These are phyloP conservation scores for Dipodascus geniculatus DNA, from an alignment of 805 yeast genomes.

Conservation along the genomic window DNA sequence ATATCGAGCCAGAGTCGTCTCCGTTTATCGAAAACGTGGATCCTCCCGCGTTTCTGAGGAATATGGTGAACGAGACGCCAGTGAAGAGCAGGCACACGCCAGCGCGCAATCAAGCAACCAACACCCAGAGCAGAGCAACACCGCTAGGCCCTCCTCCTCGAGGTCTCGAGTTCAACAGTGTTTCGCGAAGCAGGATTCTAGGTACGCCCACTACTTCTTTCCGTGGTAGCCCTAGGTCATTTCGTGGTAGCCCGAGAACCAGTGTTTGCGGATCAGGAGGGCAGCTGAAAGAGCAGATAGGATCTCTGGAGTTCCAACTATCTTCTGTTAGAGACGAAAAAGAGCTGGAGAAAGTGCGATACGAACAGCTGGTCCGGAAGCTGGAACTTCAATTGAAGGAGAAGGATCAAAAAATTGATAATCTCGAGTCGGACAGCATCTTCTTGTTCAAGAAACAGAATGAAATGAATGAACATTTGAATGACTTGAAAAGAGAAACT, in stretches of 20 bases:
- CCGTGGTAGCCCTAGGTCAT: background rate
- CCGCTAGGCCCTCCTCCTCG: background rate
- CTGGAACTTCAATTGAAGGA: slow-evolving; percentile 21
- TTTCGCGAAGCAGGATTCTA: background rate
- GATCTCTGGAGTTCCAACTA: slow-evolving; percentile 27
- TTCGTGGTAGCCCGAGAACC: background rate
- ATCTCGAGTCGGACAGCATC: slow-evolving; percentile 28
- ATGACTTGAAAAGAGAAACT: slow-evolving; percentile 18
- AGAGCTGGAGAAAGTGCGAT: slow-evolving; percentile 25
- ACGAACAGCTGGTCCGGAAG: slow-evolving; percentile 23
- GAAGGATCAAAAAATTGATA: slow-evolving; percentile 25
- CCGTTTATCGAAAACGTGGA: background rate
- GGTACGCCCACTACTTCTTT: background rate
- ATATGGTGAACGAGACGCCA: background rate
- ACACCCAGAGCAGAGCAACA: background rate
- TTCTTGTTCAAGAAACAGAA: slow-evolving; percentile 28
- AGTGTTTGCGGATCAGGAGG: background rate
- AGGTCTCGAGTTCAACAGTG: background rate
- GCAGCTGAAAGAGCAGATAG: slow-evolving; percentile 16
- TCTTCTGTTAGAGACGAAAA: slow-evolving; percentile 29
- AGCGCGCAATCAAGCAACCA: background rate
- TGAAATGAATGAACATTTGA: slow-evolving; percentile 21
- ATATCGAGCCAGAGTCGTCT: background rate
- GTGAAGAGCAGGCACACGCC: background rate
- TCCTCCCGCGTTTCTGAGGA: background rate